Base-by-base conservation (phyloP, 306 rosid species). In the Rosa lucieae region DNA sequence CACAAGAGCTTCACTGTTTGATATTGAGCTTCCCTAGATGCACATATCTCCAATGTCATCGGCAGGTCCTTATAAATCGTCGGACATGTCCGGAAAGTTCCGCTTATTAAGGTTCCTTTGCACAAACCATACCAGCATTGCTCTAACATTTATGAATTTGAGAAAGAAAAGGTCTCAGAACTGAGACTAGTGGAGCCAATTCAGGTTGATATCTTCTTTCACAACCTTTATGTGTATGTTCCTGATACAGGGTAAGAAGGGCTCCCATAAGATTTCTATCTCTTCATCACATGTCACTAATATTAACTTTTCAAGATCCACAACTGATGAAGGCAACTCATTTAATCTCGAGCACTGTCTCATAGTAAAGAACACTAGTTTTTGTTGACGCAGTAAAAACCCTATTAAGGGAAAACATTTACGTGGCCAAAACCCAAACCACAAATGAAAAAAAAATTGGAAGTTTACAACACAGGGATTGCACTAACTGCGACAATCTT, bases 281-380 rank as follows among this genome's bases (percentile, higher is more conserved):
- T 88, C 92, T 78, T 84, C 84, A 48, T 93, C 94, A 79, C 94
- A 91, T 2, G 86, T 46, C 76, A 93, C 89, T 35, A 67, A 65
- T 77, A 67, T 53, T 62, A 91, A 80, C 13, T 53, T 59, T 32
- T 20, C 32, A 49, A 93, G 87, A 7, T 85, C 77, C 67, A 59
- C 43, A 26, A 89, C 39, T 6, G 93, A 85, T 14, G 58, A 4
- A 5, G 93, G 97, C 68, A 91, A 32, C 3, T 80, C 81, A 11
- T 49, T 21, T 61, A 89, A 70, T 23, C 87, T 84, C 1, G 76
- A 80, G 78, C 94, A 92, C 21, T 83, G 78, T n/a, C 51, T 81
- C 74, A 88, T 68, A 32, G 35, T 32, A 1, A 32, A 32, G 35
- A 32, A 32, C 35, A 32, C 0, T 32, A 32, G 35, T 32, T 32